These are phyloP conservation scores for Sechiopsis laciniata DNA, from an alignment of 306 rosid genomes.

Conservation along the genomic window DNA sequence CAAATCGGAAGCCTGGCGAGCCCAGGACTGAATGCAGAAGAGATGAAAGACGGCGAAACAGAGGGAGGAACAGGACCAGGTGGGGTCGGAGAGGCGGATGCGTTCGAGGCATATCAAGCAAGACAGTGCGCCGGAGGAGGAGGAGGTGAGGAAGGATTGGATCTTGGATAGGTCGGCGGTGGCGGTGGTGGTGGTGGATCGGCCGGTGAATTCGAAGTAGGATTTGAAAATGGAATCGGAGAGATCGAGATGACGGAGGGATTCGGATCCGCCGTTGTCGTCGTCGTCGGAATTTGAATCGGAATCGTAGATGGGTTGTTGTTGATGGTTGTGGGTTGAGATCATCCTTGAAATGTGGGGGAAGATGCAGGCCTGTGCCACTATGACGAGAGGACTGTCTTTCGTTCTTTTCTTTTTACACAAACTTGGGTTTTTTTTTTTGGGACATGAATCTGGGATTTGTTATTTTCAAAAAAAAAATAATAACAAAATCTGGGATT, in stretches of 20 bases:
- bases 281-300: constrained; percentile 57
- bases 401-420: too few species aligned
- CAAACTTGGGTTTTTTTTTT: too few species aligned
- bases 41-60: constrained; percentile 93
- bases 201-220: constrained; percentile 63
- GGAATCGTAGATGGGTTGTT: constrained; percentile 20
- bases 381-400: too few species aligned
- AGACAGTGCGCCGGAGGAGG: constrained; percentile 90
- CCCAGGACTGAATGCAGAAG: constrained; percentile 87
- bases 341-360: constrained; percentile 28
- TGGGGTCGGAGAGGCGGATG: constrained; percentile 65
- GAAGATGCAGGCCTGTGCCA: not conserved
- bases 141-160: constrained; percentile 79
- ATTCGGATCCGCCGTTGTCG: constrained; percentile 22
- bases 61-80: constrained; percentile 87
- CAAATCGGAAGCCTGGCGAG: constrained; percentile 67
- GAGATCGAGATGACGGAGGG: constrained; percentile 63
- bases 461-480: too few species aligned
- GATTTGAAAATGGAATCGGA: constrained; percentile 69
- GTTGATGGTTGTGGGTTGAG: constrained; percentile 21
- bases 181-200: constrained; percentile 37
- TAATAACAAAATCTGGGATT: too few species aligned
- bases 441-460: too few species aligned
- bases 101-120: constrained; percentile 94
- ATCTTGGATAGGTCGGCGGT: constrained; percentile 75